Percentiles rank a stretch among this genome's conserved stretches.
phyloP scores from a whole-genome alignment of 2,329 filamentous ascomycete species.

The Talaromyces amestolkiae region DNA sequence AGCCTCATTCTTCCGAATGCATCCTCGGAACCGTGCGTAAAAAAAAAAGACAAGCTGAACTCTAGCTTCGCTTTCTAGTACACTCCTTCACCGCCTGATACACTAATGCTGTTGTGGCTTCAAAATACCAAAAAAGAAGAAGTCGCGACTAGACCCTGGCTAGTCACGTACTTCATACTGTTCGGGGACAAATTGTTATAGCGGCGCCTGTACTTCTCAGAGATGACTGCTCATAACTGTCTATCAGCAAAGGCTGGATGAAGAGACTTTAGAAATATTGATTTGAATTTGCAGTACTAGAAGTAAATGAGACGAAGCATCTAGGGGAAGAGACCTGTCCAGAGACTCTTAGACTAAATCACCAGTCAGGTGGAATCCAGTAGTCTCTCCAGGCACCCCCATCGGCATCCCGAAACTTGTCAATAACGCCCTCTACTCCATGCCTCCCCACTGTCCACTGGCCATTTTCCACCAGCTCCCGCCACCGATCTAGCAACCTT shows the following conservation, averaged over 20 bases:
- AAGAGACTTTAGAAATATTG: neutral
- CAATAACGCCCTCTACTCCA: conserved; percentile 23
- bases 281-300: neutral
- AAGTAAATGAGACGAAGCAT: neutral
- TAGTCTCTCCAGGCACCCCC: conserved; percentile 20
- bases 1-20: too few species aligned
- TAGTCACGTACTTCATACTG: too few species aligned
- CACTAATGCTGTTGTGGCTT: too few species aligned
- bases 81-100: too few species aligned
- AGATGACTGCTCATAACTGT: neutral
- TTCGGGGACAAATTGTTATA: neutral
- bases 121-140: too few species aligned
- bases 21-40: too few species aligned
- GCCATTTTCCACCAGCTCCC: conserved; percentile 22
- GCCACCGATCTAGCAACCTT: conserved; percentile 22
- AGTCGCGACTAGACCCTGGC: too few species aligned
- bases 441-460: conserved; percentile 24
- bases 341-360: neutral
- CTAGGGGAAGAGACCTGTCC: neutral
- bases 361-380: conserved; percentile 18
- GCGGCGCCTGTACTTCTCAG: neutral
- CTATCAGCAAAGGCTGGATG: neutral
- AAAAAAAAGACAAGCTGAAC: too few species aligned
- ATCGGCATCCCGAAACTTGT: conserved; percentile 23
- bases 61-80: too few species aligned